Evolutionary conservation across 1,284 basidiomycete species (phyloP), one percentile per base, ranked within the genome.

Genomic region (Gymnopus androsaceus): DNA sequence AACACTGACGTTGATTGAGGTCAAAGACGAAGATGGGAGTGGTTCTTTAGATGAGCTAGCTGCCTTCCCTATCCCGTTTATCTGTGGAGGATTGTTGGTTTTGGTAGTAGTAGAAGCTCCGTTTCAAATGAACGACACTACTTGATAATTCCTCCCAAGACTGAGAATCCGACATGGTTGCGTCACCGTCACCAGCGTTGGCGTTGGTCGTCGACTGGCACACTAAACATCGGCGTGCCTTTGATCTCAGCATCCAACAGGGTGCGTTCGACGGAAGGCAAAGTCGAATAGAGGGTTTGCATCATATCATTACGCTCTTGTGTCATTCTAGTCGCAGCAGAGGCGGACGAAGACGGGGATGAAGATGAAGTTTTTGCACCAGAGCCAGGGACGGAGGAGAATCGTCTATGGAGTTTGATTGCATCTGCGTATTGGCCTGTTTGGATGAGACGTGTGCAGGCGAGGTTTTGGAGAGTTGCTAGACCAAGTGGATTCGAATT

Each of bases 381-480:
- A 15, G 50, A 47, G 19, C 31, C 28, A 25, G 73, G 67, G 2
- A 71, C 72, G 15, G 77, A 72, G 3, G 77, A 71, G 61, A 89
- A 85, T 61, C 81, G 76, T 55, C 82, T 81, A 71, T 94, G 92
- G 31, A 91, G 77, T 67, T 87, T 87, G 60, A 94, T 80, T 1
- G 89, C 89, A 30, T 85, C 83, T 0, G 81, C 75, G 64, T 89
- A 87, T 58, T 84, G 80, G 3, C 91, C 92, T 5, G 78, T 79
- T 65, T 92, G 88, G 30, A 94, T 82, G 3, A 93, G 79, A 11
- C 92, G 84, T 8, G 90, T 82, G 55, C 87, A 91, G 30, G 92
- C 79, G n/a, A 94, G 79, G 64, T 94, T 89, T 67, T 93, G 91
- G 0, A 94, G 70, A 11, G 85, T 74, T 2, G 83, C 77, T 19